Evolutionary conservation across 495 filamentous ascomycete genomes (phyloP).

Genomic region (Neurospora sp.): DNA sequence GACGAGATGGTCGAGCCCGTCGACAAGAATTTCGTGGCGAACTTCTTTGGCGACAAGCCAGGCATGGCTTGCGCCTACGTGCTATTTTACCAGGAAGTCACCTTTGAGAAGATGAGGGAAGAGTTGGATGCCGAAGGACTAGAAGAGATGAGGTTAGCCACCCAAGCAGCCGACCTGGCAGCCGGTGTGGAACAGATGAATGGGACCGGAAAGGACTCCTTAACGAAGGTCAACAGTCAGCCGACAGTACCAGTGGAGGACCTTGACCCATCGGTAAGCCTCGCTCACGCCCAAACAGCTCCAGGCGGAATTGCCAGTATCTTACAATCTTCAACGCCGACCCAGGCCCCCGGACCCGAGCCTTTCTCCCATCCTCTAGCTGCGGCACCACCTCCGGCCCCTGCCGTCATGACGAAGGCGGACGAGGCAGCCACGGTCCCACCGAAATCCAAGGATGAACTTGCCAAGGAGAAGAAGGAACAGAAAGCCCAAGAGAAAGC

Average conservation of each 20-base stretch:
- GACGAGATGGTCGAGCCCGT: constrained; percentile 98
- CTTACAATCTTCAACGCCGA: neutral
- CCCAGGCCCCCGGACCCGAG: constrained; percentile 22
- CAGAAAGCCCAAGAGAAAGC: constrained; percentile 53
- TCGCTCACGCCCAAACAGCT: constrained; percentile 53
- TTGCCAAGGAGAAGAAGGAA: constrained; percentile 44
- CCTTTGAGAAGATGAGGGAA: constrained; percentile 72
- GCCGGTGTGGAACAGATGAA: constrained; percentile 34
- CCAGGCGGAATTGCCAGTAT: constrained; percentile 30
- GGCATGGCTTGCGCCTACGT: constrained; percentile 93
- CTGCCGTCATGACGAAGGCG: constrained; percentile 17
- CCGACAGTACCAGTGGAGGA: constrained; percentile 37
- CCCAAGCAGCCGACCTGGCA: constrained; percentile 43
- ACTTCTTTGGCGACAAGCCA: constrained; percentile 92
- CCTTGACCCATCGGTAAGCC: constrained; percentile 38
- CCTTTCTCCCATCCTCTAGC: constrained; percentile 16
- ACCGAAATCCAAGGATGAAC: constrained; percentile 41
- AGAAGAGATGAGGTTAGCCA: constrained; percentile 49
- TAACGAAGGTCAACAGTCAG: constrained; percentile 32
- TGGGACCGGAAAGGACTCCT: constrained; percentile 17
- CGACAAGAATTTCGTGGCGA: constrained; percentile 90
- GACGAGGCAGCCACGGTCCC: constrained; percentile 25
- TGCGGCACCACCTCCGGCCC: constrained; percentile 20
- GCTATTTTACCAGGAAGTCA: constrained; percentile 95
- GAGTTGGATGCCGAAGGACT: constrained; percentile 75